A percentile compares a stretch with the other conserved stretches of the same genome.
These are phyloP conservation scores for Fusarium brachygibbosum DNA, from an alignment of 2,329 filamentous ascomycete genomes.

Conservation along the genomic window DNA sequence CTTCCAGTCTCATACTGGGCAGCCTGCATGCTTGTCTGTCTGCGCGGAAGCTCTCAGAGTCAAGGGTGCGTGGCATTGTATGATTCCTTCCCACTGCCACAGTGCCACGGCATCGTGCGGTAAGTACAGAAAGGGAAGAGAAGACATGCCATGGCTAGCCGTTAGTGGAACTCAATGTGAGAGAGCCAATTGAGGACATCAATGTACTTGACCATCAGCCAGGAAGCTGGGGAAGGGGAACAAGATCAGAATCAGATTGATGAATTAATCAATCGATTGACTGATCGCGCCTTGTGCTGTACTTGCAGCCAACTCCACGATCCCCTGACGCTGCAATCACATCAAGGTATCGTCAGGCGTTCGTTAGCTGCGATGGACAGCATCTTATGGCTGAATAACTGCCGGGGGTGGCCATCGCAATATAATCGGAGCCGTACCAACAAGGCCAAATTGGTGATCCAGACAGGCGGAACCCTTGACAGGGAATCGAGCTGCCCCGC, in stretches of 20 bases:
- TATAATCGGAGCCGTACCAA: conserved; percentile 27
- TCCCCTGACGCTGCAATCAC: conserved; percentile 13
- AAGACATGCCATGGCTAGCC: conserved; percentile 20
- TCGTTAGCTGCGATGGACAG: conserved; percentile 34
- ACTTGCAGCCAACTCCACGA: conserved; percentile 13
- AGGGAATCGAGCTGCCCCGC: conserved; percentile 38
- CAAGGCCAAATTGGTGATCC: conserved; percentile 41
- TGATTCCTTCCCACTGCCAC: neutral
- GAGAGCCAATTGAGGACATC: conserved; percentile 5
- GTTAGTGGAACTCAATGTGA: conserved; percentile 30
- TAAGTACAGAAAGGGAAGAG: neutral
- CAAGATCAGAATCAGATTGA: neutral
- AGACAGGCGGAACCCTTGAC: conserved; percentile 36
- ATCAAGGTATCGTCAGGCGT: conserved; percentile 27
- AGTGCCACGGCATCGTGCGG: conserved; percentile 28
- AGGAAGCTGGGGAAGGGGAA: neutral
- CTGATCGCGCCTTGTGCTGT: conserved; percentile 6
- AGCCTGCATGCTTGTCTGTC: conserved; percentile 19
- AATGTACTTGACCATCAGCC: neutral
- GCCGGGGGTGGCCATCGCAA: conserved; percentile 32
- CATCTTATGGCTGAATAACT: conserved; percentile 23
- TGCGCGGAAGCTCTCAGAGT: conserved; percentile 12
- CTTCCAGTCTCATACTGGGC: conserved; percentile 26
- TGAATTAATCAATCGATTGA: conserved; percentile 14
- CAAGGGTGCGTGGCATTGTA: conserved; percentile 30